These are phyloP conservation scores for Sporothrix mexicana DNA, from an alignment of 2,329 filamentous ascomycete species.

Conservation along the genomic window DNA sequence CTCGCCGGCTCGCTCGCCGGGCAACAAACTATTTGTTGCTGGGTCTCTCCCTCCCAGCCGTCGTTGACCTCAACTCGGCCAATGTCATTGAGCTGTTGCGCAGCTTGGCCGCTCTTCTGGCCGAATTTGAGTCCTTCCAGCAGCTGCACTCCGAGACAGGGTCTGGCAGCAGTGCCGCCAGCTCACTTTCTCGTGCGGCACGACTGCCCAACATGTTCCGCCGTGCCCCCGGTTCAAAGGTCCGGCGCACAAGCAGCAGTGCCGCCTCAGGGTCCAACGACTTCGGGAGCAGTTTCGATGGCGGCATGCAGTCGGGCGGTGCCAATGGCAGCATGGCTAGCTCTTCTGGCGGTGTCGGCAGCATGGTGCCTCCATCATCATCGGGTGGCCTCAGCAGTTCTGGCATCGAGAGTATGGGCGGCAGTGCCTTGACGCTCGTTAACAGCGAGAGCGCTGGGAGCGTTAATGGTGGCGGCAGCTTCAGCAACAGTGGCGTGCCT, in stretches of 20 bases:
- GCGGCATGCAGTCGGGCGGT: slow-evolving; percentile 29
- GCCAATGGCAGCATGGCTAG: slow-evolving; percentile 41
- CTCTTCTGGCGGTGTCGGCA: slow-evolving; percentile 37
- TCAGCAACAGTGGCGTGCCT: slow-evolving; percentile 34
- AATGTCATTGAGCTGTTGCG: slow-evolving; percentile 85
- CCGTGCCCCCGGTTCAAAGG: slow-evolving; percentile 65
- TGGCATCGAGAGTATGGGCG: slow-evolving; percentile 43
- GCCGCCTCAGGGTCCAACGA: slow-evolving; percentile 47
- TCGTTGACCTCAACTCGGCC: slow-evolving; percentile 84
- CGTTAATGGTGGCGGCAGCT: slow-evolving; percentile 42
- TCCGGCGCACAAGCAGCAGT: slow-evolving; percentile 60
- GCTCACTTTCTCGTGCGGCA: slow-evolving; percentile 71
- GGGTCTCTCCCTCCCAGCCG: slow-evolving; percentile 85
- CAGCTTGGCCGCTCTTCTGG: slow-evolving; percentile 80
- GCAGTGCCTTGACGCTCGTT: slow-evolving; percentile 36
- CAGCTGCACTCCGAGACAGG: slow-evolving; percentile 82
- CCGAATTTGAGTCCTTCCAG: slow-evolving; percentile 94
- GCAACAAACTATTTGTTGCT: slow-evolving; percentile 94
- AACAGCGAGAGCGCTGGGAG: slow-evolving; percentile 34
- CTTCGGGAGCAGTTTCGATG: slow-evolving; percentile 14
- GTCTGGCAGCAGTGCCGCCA: slow-evolving; percentile 55
- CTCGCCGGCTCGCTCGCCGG: slow-evolving; percentile 82
- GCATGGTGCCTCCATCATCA: slow-evolving; percentile 9
- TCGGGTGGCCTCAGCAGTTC: slow-evolving; percentile 51
- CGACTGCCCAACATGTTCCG: slow-evolving; percentile 86